These are phyloP conservation scores for Hypomyces perniciosus DNA, from an alignment of 2,329 filamentous ascomycete species.

Conservation along the genomic window DNA sequence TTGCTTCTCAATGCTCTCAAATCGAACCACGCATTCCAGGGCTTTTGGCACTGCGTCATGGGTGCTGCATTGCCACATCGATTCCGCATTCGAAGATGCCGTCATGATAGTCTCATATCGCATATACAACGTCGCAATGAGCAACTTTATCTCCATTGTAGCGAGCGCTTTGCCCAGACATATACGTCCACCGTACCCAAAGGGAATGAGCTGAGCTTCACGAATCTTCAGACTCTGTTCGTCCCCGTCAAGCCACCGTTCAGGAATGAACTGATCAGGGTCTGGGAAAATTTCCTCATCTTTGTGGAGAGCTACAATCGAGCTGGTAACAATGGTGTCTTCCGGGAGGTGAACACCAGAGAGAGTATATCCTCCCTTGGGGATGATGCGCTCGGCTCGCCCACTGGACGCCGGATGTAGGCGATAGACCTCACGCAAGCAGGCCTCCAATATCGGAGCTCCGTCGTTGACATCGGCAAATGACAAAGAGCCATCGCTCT, in stretches of 20 bases:
- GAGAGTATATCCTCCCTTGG: constrained; percentile 2
- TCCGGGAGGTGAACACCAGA: constrained; percentile 4
- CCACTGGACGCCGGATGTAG: constrained; percentile 12
- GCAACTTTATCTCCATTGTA: constrained; percentile 10
- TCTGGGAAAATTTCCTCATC: constrained; percentile 9
- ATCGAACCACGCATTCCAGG: constrained; percentile 3
- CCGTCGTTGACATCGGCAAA: constrained; percentile 5
- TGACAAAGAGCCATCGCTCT: constrained; percentile 1
- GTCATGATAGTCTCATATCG: not conserved
- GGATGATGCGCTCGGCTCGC: constrained; percentile 11
- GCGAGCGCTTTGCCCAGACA: constrained; percentile 11
- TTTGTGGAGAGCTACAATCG: constrained; percentile 4
- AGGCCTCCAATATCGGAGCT: constrained; percentile 7
- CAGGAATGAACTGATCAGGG: constrained; percentile 1
- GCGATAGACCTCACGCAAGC: constrained; percentile 10
- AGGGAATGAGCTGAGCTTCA: constrained; percentile 8
- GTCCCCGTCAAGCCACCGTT: constrained; percentile 9
- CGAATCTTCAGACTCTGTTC: constrained; percentile 1
- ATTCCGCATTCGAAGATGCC: not conserved
- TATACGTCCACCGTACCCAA: constrained; percentile 9
- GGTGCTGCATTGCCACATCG: constrained; percentile 12
- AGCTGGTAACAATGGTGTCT: constrained; percentile 4
- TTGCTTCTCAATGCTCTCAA: not conserved
- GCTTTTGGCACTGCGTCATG: constrained; percentile 8
- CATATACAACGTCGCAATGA: constrained; percentile 2